Base-by-base conservation (phyloP, 2,329 filamentous ascomycete genomes). In the Aspergillus sclerotialis region DNA sequence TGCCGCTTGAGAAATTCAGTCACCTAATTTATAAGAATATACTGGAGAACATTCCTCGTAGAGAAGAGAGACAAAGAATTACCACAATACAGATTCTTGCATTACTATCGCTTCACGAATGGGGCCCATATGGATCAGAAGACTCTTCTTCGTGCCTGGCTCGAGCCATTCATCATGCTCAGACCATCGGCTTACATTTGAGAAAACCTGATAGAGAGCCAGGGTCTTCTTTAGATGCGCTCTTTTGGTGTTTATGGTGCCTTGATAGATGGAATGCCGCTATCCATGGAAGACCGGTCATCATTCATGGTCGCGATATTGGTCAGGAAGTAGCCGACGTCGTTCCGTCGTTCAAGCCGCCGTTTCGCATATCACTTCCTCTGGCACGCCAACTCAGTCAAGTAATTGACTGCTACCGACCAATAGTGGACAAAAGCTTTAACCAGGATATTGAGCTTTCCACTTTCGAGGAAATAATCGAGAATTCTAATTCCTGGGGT, bases 121-220 rank as follows among this genome's bases (percentile, higher is more conserved):
- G 52, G 32, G 53, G 55, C 2, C 42, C 52, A 4, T 46, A 47
- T 9, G 55, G 54, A 4, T 50, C 53, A 5, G 56, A 60, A 28
- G 53, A 56, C 16, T 44, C 49, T 6, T 53, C 54, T 6, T 35
- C 57, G 23, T 45, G 51, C 27, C 35, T 60, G 4, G 35, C 45
- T 1, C 52, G 53, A 34, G 55, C 55, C 9, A 54, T 58, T 17
- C 56, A 60, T 28, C 50, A 58, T 33, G 48, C 55, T 4, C 50
- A 52, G 24, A 53, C 55, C 1, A 38, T 52, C 7, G 56, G 53
- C 6, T 31, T 60, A 8, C 56, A 60, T 32, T 31, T 46, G 21
- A 28, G 27, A n/a, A 40, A 37, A n/a, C 30, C 30, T 8, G 42
- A 31, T 1, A 35, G 31, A 2, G 16, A 38, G 12, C 14, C 40